These are phyloP conservation scores for Termitomyces sp. DNA, from an alignment of 768 basidiomycete genomes.

Conservation along the genomic window DNA sequence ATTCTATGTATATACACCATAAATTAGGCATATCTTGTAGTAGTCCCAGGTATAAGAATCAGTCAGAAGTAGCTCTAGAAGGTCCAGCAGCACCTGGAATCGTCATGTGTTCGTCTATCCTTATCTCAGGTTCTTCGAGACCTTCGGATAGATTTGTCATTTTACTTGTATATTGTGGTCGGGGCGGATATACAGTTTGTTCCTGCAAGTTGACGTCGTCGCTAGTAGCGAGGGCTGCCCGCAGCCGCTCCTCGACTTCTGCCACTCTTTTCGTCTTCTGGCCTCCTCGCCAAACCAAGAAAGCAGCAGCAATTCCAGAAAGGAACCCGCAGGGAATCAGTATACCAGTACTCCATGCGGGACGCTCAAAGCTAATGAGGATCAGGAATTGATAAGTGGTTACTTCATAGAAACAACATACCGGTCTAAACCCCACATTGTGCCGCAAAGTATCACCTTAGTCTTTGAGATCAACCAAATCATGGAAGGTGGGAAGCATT, in stretches of 20 bases:
- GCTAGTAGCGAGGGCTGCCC: slow-evolving; percentile 31
- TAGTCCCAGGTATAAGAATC: background rate
- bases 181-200: background rate
- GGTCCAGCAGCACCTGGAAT: slow-evolving; percentile 20
- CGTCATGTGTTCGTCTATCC: slow-evolving; percentile 35
- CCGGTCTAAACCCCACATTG: slow-evolving; percentile 79
- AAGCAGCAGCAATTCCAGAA: slow-evolving; percentile 67
- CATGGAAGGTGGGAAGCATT: background rate
- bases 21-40: background rate
- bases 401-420: slow-evolving; percentile 16
- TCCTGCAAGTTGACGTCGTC: background rate
- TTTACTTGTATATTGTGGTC: background rate
- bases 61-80: slow-evolving; percentile 1
- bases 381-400: background rate
- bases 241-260: slow-evolving; percentile 56
- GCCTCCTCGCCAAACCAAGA: slow-evolving; percentile 72
- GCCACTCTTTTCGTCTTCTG: slow-evolving; percentile 61
- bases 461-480: background rate
- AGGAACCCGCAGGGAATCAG: slow-evolving; percentile 72
- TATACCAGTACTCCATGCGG: slow-evolving; percentile 60
- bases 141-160: slow-evolving; percentile 7
- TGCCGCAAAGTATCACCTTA: slow-evolving; percentile 60
- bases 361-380: slow-evolving; percentile 48
- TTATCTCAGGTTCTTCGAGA: slow-evolving; percentile 15
- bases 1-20: background rate